Evolutionary conservation across 2,329 filamentous ascomycete genomes (phyloP), one percentile per base, ranked within the genome.

Genomic region (Ceratocystiopsis brevicomis): DNA sequence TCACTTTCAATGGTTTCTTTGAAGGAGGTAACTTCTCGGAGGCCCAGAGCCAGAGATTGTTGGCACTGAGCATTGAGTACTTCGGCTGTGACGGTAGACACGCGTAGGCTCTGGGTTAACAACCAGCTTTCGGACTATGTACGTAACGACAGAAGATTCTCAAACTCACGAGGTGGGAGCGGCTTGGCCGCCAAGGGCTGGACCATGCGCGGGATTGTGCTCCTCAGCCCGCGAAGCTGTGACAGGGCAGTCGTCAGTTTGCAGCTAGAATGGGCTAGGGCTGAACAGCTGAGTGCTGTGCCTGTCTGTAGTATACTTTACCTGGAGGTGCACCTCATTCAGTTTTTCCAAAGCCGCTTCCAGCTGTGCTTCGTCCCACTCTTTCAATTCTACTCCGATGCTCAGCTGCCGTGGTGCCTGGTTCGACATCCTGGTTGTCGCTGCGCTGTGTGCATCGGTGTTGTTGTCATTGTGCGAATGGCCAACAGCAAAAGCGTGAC

Each of bases 311-410:
- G 25, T 17, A n/a, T 39, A 13, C 15, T 33, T 51, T 64, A 66
- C 71, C 62, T 70, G 67, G 51, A 69, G 59, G 51, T 74, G 68
- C n/a, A 73, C 57, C 39, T 69, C 58, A 50, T 71, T 68, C 42
- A 75, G 60, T 33, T 64, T 61, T 51, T 66, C 58, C 51, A 74
- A 60, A 19, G 64, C 65, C 46, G 63, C 59, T 46, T 67, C 62
- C 8, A 74, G 59, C 45, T 63, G 63, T 44, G 64, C 60, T 53
- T 74, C 69, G 40, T 70, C 63, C 58, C 61, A 60, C 10, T 56
- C 53, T 44, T 61, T 60, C 36, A 57, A 53, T 2, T 34, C 34
- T 44, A 19, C 14, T 6, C 45, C 45, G 9, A 43, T 39, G 4
- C 38, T 11, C 3, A 40, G 15, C 12, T 38, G 45, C 21, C 17